A percentile compares a stretch with the other conserved stretches of the same genome.
These are phyloP conservation scores for Nectriaceae sp. DNA, from an alignment of 2,329 filamentous ascomycete species.

Conservation along the genomic window DNA sequence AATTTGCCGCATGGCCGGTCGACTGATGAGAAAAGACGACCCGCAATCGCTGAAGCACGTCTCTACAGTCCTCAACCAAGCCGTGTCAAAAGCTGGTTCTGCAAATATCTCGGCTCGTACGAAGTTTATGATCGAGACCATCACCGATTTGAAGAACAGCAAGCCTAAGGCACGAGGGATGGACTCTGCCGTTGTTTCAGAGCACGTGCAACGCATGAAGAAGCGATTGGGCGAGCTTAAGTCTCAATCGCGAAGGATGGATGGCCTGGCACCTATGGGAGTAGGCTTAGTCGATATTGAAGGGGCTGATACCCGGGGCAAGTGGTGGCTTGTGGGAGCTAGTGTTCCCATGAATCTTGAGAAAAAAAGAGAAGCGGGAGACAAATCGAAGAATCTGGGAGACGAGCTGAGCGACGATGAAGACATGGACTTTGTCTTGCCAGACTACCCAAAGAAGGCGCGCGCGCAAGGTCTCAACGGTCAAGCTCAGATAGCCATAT, in stretches of 20 bases:
- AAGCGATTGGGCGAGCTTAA: conserved; percentile 83
- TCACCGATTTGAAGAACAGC: conserved; percentile 93
- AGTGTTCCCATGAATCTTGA: conserved; percentile 63
- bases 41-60: conserved; percentile 88
- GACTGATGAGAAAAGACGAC: conserved; percentile 85
- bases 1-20: conserved; percentile 79
- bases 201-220: conserved; percentile 86
- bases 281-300: conserved; percentile 81
- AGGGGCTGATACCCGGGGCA: conserved; percentile 82
- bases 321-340: conserved; percentile 99
- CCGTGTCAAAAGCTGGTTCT: conserved; percentile 67
- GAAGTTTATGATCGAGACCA: conserved; percentile 96
- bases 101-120: conserved; percentile 80
- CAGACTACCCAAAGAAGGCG: conserved; percentile 74
- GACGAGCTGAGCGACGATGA: conserved; percentile 41
- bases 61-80: conserved; percentile 74
- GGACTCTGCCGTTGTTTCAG: conserved; percentile 72
- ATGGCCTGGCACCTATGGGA: conserved; percentile 78
- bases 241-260: conserved; percentile 54
- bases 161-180: conserved; percentile 75
- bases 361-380: conserved; percentile 15
- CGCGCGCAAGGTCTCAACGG: conserved; percentile 85
- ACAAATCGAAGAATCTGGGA: conserved; percentile 31
- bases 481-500: conserved; percentile 85
- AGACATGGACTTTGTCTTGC: conserved; percentile 51